phyloP scores from a whole-genome alignment of 2,329 filamentous ascomycete genomes.

The Teratosphaeria destructans region DNA sequence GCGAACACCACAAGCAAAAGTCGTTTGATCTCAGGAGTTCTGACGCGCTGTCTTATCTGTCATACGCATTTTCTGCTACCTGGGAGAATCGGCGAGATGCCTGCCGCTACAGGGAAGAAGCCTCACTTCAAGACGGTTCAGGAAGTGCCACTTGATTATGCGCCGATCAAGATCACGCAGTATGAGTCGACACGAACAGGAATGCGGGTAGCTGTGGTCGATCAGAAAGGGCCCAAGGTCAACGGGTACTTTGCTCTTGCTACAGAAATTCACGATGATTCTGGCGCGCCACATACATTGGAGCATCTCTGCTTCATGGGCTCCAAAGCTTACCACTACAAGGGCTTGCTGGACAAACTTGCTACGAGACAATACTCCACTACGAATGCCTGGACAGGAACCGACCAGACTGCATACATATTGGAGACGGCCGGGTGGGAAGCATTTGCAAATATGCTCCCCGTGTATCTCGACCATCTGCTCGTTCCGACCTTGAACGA shows the following conservation, averaged over 20 bases:
- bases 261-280: slow-evolving; percentile 96
- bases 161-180: slow-evolving; percentile 76
- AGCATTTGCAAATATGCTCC: slow-evolving; percentile 87
- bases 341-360: slow-evolving; percentile 88
- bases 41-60: no score
- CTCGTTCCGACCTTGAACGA: slow-evolving; percentile 87
- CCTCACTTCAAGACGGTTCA: slow-evolving; percentile 72
- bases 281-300: slow-evolving; percentile 60
- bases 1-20: not conserved
- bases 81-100: slow-evolving; percentile 12
- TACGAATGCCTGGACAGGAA: slow-evolving; percentile 96
- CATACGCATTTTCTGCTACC: not conserved
- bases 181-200: slow-evolving; percentile 94
- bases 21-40: not conserved
- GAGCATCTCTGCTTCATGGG: slow-evolving; percentile 53
- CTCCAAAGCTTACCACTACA: slow-evolving; percentile 86
- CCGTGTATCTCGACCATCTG: slow-evolving; percentile 90
- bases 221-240: slow-evolving; percentile 88
- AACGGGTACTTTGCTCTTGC: slow-evolving; percentile 91
- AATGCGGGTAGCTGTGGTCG: slow-evolving; percentile 86
- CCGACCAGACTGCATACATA: slow-evolving; percentile 92
- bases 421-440: slow-evolving; percentile 94
- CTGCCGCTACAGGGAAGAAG: slow-evolving; percentile 27
- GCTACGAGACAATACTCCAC: slow-evolving; percentile 85
- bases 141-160: slow-evolving; percentile 81